Evolutionary conservation across 2,329 filamentous ascomycete genomes (phyloP).

Genomic region (Phialemonium atrogriseum): DNA sequence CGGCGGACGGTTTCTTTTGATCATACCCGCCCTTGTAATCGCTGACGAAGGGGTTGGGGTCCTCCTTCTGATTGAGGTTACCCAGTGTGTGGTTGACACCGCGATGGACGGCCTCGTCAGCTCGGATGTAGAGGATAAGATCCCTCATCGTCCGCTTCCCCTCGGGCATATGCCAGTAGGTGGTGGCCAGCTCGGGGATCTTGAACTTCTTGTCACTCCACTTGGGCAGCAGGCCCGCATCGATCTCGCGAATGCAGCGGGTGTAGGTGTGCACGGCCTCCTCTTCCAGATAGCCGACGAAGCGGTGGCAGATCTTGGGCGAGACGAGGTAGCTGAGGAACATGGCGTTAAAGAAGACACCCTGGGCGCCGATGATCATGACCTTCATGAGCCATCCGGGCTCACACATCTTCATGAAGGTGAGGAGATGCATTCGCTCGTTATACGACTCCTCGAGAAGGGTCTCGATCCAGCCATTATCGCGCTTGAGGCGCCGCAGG

Average conservation of each 20-base stretch:
- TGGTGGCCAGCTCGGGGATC: constrained; percentile 81
- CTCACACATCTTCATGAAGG: constrained; percentile 74
- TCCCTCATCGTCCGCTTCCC: constrained; percentile 75
- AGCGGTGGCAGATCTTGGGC: constrained; percentile 83
- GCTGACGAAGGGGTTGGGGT: constrained; percentile 88
- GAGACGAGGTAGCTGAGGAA: constrained; percentile 84
- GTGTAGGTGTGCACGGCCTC: constrained; percentile 96
- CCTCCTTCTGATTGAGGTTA: constrained; percentile 75
- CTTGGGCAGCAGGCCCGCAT: constrained; percentile 71
- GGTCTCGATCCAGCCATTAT: constrained; percentile 96
- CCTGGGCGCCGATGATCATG: constrained; percentile 87
- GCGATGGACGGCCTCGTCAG: constrained; percentile 69
- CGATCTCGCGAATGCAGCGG: constrained; percentile 77
- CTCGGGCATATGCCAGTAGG: constrained; percentile 93
- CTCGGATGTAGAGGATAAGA: constrained; percentile 74
- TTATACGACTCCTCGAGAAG: constrained; percentile 86
- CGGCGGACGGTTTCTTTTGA: constrained; percentile 55
- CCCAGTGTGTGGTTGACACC: constrained; percentile 94
- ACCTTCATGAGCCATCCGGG: constrained; percentile 79
- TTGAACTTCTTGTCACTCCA: constrained; percentile 64
- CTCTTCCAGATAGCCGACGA: constrained; percentile 95
- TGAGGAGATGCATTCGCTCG: constrained; percentile 85
- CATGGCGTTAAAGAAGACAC: constrained; percentile 92
- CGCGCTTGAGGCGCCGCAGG: constrained; percentile 76
- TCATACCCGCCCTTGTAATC: constrained; percentile 61